These are phyloP conservation scores for Fusarium coicis DNA, from an alignment of 2,329 filamentous ascomycete species.

Conservation along the genomic window DNA sequence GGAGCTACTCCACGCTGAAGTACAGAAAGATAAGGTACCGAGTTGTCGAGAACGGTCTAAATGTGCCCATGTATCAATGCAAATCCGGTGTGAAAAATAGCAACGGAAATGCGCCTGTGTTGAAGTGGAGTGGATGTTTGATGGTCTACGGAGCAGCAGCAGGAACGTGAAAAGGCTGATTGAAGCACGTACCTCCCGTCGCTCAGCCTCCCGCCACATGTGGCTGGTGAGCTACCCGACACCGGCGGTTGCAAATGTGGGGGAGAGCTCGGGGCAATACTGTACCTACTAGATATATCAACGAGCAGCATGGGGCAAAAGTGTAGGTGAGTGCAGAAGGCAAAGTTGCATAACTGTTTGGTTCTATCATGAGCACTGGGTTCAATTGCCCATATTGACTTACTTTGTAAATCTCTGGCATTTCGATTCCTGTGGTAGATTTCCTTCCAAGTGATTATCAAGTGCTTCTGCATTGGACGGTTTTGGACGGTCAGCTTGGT, in stretches of 20 bases:
- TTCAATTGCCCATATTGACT: too few species aligned
- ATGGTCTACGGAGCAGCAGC: constrained; percentile 1
- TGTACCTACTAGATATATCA: too few species aligned
- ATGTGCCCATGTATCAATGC: background rate
- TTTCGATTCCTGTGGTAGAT: background rate
- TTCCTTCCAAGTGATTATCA: constrained; percentile 12
- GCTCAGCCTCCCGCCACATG: constrained; percentile 28
- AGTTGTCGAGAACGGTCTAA: background rate
- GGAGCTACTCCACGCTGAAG: background rate
- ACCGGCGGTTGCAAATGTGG: constrained; percentile 15
- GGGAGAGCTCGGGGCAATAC: background rate
- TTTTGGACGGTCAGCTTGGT: constrained; percentile 18
- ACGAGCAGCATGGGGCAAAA: background rate
- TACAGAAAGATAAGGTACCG: background rate
- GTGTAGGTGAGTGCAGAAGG: background rate
- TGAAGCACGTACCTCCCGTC: constrained; percentile 16
- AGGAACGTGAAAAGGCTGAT: constrained; percentile 32
- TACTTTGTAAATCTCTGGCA: background rate
- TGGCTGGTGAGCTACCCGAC: constrained; percentile 24
- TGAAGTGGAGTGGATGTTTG: constrained; percentile 31
- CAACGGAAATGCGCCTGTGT: constrained; percentile 26
- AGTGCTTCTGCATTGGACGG: constrained; percentile 26
- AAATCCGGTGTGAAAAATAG: constrained; percentile 23
- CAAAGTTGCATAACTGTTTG: background rate
- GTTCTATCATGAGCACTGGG: background rate